Base-by-base conservation (phyloP, 129 eudicot genomes). In the Escallonia herrerae region DNA sequence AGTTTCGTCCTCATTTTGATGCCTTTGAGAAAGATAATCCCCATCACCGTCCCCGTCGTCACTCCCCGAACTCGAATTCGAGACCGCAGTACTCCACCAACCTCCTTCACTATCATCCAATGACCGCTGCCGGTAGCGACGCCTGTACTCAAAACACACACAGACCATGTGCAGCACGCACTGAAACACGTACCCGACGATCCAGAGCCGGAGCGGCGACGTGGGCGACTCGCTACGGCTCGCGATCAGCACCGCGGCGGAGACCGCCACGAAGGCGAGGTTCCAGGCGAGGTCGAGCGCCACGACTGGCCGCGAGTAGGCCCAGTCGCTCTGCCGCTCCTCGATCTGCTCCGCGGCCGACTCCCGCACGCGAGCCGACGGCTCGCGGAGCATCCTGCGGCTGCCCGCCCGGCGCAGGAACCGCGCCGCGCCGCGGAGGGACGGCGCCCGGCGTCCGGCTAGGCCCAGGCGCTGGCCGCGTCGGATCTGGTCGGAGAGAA, bases 261-360 rank as follows among this genome's bases (percentile, higher is more conserved):
- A 65, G 2, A 57, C 84, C 48, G 52, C 33, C 7, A 71, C 63
- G 56, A 74, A 80, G 4, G 77, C 71, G 43, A 75, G 7, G 67
- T 80, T 80, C 84, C 84, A 80, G 1, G 65, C 45, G 9, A 80
- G 72, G 71, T 80, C 84, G 15, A 79, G 56, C 13, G 70, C 9
- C 54, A 80, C 80, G 3, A 80, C 57, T 37, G 80, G 84, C 49
- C 56, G 52, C 9, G 84, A 74, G 67, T 75, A 75, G 1, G 76
- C 84, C 80, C 84, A 75, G 51, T 80, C 77, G 68, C 63, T 68
- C 62, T 73, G 79, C 51, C 83, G 72, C 65, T 74, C 76, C 43
- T 79, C 80, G 48, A 79, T 73, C 57, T 74, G 79, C 70, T 69
- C 65, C 2, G 83, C 75, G 0, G 64, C 71, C 7, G 70, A 53